Percentiles rank a stretch among this genome's conserved stretches.
Conservation (phyloP, 495 filamentous ascomycete species). For the Pseudoneurospora amorphoporcata region DNA sequence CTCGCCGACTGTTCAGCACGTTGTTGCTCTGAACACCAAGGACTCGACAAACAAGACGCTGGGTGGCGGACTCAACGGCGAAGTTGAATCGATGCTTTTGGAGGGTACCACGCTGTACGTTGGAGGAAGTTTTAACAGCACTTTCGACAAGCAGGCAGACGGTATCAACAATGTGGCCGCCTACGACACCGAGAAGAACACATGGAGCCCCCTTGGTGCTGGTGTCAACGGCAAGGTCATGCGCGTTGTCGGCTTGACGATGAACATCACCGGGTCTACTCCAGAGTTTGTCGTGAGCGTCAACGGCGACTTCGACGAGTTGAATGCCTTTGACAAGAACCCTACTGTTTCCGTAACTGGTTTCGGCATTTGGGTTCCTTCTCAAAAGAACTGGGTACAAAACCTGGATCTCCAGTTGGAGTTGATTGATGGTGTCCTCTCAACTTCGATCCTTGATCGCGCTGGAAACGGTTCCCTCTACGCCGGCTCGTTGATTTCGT, state of each 20-base stretch:
- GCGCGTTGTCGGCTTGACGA: conserved; percentile 59
- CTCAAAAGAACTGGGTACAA: conserved; percentile 76
- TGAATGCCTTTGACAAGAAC: conserved; percentile 55
- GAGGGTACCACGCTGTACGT: conserved; percentile 62
- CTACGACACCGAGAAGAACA: conserved; percentile 56
- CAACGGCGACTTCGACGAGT: conserved; percentile 67
- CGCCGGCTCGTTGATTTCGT: conserved; percentile 67
- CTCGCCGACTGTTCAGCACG: conserved; percentile 51
- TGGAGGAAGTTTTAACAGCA: conserved; percentile 77
- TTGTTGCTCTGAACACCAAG: conserved; percentile 61
- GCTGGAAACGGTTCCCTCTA: conserved; percentile 55
- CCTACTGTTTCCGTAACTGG: conserved; percentile 51
- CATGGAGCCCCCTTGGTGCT: conserved; percentile 72
- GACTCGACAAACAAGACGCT: conserved; percentile 48
- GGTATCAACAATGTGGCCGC: conserved; percentile 65
- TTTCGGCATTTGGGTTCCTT: conserved; percentile 93
- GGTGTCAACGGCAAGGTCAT: conserved; percentile 76
- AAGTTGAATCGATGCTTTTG: conserved; percentile 58
- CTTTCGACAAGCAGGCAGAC: conserved; percentile 44
- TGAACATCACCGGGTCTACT: conserved; percentile 64
- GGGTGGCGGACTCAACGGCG: conserved; percentile 70
- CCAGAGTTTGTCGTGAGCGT: conserved; percentile 68
- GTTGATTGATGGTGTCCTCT: conserved; percentile 59
- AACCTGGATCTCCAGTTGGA: conserved; percentile 60
- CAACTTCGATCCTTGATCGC: conserved; percentile 48